Conservation (phyloP, 2,329 filamentous ascomycete genomes). For the Epichloe brachyelytri region DNA sequence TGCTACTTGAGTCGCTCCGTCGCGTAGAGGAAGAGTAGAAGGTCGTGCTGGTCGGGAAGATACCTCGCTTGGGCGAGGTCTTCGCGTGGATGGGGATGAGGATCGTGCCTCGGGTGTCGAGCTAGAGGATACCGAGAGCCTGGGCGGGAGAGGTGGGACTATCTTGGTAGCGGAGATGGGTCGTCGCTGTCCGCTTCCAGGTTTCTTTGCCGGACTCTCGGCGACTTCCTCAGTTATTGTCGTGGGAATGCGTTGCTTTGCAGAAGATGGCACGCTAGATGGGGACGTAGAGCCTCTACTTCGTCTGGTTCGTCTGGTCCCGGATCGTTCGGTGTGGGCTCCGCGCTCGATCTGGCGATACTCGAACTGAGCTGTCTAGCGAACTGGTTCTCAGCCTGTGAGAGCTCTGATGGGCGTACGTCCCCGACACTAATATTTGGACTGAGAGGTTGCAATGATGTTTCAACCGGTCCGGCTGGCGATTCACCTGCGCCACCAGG, state of each 20-base stretch:
- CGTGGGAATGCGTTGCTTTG: constrained; percentile 5
- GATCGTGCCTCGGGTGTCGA: constrained; percentile 10
- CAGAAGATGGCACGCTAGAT: constrained; percentile 3
- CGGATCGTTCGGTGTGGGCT: neutral
- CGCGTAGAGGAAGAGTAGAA: neutral
- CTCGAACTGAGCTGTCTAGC: constrained; percentile 6
- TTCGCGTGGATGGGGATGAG: constrained; percentile 31
- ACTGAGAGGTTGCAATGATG: neutral
- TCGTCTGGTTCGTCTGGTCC: neutral
- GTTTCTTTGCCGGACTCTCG: constrained; percentile 40
- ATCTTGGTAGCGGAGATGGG: constrained; percentile 20
- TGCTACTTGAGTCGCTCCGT: neutral
- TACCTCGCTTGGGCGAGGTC: constrained; percentile 24
- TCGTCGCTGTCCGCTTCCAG: constrained; percentile 40
- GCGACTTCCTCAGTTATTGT: constrained; percentile 13
- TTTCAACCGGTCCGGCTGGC: neutral
- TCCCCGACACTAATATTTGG: neutral
- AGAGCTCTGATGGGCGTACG: neutral
- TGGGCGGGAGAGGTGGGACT: neutral
- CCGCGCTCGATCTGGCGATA: constrained; percentile 1
- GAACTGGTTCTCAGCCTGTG: neutral
- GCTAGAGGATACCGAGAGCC: neutral
- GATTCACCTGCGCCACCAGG: neutral
- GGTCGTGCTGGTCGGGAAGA: neutral
- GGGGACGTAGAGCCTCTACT: constrained; percentile 6